Conservation (phyloP, 177 flowering plant species). For the Vitis hybrid region DNA sequence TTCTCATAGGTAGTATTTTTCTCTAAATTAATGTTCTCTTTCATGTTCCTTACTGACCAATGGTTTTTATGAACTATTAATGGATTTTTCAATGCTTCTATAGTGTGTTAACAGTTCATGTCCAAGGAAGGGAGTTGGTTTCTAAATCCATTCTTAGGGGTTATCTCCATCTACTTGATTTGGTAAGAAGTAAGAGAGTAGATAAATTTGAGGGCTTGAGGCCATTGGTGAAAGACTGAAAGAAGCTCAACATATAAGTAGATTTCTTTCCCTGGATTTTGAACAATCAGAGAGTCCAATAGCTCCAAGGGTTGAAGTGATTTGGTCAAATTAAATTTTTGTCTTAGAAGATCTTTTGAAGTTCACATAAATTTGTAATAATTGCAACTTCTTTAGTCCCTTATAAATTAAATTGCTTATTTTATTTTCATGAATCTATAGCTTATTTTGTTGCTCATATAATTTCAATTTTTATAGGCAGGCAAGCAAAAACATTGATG, state of each 20-base stretch:
- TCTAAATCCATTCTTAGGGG: conserved; percentile 72
- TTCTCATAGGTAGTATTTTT: conserved; percentile 68
- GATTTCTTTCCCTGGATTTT: conserved; percentile 61
- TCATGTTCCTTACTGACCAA: background rate
- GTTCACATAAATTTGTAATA: too few species aligned
- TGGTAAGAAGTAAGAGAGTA: conserved; percentile 95
- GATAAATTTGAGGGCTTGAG: conserved; percentile 54
- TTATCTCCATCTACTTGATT: conserved; percentile 85
- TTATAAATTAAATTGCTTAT: too few species aligned
- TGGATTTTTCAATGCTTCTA: conserved; percentile 5
- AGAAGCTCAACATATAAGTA: conserved; percentile 88
- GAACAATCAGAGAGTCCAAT: conserved; percentile 38
- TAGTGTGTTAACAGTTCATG: conserved; percentile 83
- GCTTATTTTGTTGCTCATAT: too few species aligned
- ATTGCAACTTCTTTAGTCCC: too few species aligned
- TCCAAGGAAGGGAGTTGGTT: conserved; percentile 68
- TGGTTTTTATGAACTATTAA: background rate
- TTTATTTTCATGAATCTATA: too few species aligned
- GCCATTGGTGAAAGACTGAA: conserved; percentile 85
- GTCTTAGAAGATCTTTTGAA: too few species aligned
- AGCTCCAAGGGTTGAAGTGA: too few species aligned
- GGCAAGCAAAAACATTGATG: too few species aligned
- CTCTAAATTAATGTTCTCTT: background rate
- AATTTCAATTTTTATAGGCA: too few species aligned
- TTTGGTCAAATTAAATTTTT: too few species aligned